Base-by-base conservation (phyloP, 345 rosid genomes). In the Erysimum cheiranthoides region DNA sequence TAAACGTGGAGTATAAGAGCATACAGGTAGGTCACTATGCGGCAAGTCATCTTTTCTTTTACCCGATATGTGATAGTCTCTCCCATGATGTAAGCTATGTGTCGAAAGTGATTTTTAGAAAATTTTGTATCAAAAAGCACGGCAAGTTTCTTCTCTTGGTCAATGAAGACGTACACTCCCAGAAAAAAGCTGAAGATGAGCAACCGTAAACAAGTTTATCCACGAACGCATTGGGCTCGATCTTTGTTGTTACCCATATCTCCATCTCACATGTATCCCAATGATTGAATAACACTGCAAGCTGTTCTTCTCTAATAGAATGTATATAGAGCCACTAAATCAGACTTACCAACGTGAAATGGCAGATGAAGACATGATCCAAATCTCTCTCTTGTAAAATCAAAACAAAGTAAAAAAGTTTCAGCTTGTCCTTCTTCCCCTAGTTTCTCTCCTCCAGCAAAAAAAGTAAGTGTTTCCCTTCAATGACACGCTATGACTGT, bases 111-210 rank as follows among this genome's bases (percentile, higher is more conserved):
- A n/a, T 16, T 1, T 7, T 30, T 7, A 56, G 4, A 7, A 1
- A 13, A 0, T 16, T 4, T 9, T 42, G 1, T 4, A 9, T 43
- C 14, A 43, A 63, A 63, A 27, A 43, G 0, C 21, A 63, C 14
- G 0, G 39, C 27, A 1, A 14, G 53, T 28, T 43, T 63, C 36
- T 63, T 63, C 39, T 43, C 53, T 63, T 63, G 38, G 5, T 63
- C 68, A n/a, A 63, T 43, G 52, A 63, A 63, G 38, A n/a, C n/a
- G n/a, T n/a, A 63, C 43, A 30, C 9, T 43, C 13, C 1, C 25
- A 43, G 0, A 1, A 2, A 32, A 57, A 8, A 1, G 0, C 12
- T 0, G 3, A 40, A 25, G 0, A 6, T 3, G 7, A 31, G 1
- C 65, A 6, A 18, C 4, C 14, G 2, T 43, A 10, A 43, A 28